Evolutionary conservation across 2,329 filamentous ascomycete species (phyloP).

Genomic region (Phyllosticta citribraziliensis): DNA sequence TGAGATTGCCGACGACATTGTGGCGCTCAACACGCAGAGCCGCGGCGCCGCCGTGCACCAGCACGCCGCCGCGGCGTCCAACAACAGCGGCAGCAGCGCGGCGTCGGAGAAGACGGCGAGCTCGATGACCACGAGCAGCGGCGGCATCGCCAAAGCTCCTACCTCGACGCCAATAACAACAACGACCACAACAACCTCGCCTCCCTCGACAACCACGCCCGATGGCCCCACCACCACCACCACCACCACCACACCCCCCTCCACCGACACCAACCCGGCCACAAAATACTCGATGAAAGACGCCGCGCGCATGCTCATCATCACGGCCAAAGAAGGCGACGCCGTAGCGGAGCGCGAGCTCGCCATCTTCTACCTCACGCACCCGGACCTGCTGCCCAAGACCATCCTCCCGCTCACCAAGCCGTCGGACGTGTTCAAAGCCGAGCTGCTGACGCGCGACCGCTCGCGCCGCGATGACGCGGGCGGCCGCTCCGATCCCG

Average conservation of each 20-base stretch:
- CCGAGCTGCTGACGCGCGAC: slow-evolving; percentile 64
- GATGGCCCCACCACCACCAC: slow-evolving; percentile 12
- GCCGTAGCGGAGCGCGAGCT: slow-evolving; percentile 85
- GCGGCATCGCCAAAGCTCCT: no score
- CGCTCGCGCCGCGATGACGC: slow-evolving; percentile 42
- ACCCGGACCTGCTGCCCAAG: slow-evolving; percentile 72
- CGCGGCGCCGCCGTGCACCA: slow-evolving; percentile 33
- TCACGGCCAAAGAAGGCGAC: slow-evolving; percentile 87
- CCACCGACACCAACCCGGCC: slow-evolving; percentile 27
- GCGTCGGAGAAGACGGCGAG: slow-evolving; percentile 6
- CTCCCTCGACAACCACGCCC: slow-evolving; percentile 12
- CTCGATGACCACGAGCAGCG: not conserved
- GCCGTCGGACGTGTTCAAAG: slow-evolving; percentile 83
- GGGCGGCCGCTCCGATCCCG: slow-evolving; percentile 60
- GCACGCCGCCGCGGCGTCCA: slow-evolving; percentile 14
- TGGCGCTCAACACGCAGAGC: slow-evolving; percentile 58
- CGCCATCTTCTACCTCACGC: slow-evolving; percentile 84
- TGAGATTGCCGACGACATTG: slow-evolving; percentile 61
- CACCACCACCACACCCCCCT: slow-evolving; percentile 13
- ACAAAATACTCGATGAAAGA: slow-evolving; percentile 65
- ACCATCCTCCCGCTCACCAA: slow-evolving; percentile 76
- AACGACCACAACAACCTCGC: slow-evolving; percentile 16
- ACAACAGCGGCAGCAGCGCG: slow-evolving; percentile 6
- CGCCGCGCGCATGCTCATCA: slow-evolving; percentile 80
- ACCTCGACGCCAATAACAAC: slow-evolving; percentile 6